Percentiles rank a stretch among this genome's conserved stretches.
phyloP scores from a whole-genome alignment of 78 protist species.

The Cavenderia fasciculata region DNA sequence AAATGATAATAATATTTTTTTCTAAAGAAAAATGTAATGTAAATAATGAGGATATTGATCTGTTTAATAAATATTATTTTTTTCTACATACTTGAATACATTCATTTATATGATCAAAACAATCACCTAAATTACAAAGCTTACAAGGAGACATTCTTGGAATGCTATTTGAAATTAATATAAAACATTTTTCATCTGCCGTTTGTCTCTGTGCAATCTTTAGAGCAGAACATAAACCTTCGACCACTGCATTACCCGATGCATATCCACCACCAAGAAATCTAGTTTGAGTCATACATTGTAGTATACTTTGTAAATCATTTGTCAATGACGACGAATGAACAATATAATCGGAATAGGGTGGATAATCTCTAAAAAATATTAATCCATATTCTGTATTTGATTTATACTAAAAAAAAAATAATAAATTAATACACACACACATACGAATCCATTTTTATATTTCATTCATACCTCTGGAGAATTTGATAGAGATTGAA shows the following conservation, averaged over 20 bases:
- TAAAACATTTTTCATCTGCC: conserved; percentile 52
- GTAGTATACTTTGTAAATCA: neutral
- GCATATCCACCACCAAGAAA: conserved; percentile 57
- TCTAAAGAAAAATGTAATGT: neutral
- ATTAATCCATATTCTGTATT: conserved; percentile 48
- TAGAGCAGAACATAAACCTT: conserved; percentile 49
- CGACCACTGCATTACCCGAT: conserved; percentile 45
- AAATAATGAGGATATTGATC: neutral
- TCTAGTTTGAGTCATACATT: conserved; percentile 31
- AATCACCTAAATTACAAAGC: conserved; percentile 21
- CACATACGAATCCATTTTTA: neutral
- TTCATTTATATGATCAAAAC: conserved; percentile 24
- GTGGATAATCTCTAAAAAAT: conserved; percentile 71
- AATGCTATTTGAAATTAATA: conserved; percentile 36
- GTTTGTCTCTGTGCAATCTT: neutral
- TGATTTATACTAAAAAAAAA: neutral
- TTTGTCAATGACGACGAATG: conserved; percentile 31
- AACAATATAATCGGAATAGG: conserved; percentile 55
- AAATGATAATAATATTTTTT: conserved; percentile 42
- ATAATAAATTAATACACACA: neutral
- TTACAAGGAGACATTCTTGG: conserved; percentile 44
- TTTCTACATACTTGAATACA: conserved; percentile 20
- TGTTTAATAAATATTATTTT: neutral
- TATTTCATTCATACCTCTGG: neutral
- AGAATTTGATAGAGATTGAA: neutral